Evolutionary conservation across 352 stramenopile species (phyloP).

Genomic region (Pythium aristosporum): DNA sequence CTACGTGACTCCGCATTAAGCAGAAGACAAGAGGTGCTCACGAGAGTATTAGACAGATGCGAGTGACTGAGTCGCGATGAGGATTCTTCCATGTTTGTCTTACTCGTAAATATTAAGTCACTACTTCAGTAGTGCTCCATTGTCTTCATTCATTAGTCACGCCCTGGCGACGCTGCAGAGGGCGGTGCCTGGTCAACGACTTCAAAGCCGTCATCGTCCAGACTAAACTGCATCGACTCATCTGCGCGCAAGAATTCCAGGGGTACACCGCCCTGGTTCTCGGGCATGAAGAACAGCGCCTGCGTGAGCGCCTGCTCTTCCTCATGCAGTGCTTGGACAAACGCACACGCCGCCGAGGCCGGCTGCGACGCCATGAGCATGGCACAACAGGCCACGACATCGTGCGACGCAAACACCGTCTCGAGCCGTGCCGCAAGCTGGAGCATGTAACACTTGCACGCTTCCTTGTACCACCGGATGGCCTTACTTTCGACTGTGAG

Average conservation of each 20-base stretch:
- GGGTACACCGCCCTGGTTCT: conserved; percentile 73
- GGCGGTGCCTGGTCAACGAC: conserved; percentile 38
- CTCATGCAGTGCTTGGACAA: conserved; percentile 47
- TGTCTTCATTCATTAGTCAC: background rate
- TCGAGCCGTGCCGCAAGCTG: conserved; percentile 60
- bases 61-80: background rate
- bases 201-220: conserved; percentile 84
- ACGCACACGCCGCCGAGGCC: conserved; percentile 33
- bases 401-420: conserved; percentile 35
- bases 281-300: conserved; percentile 67
- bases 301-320: conserved; percentile 50
- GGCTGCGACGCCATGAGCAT: conserved; percentile 16
- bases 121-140: background rate
- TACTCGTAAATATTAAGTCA: conserved; percentile 13
- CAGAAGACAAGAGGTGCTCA: too few relatives aligned
- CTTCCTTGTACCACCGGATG: conserved; percentile 71
- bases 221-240: conserved; percentile 68
- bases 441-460: conserved; percentile 66
- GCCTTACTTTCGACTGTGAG: conserved; percentile 67
- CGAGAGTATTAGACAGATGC: too few relatives aligned
- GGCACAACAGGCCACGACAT: conserved; percentile 49
- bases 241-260: conserved; percentile 67
- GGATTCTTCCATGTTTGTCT: background rate
- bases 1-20: conserved; percentile 48
- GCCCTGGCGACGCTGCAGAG: background rate